Evolutionary conservation across 345 rosid genomes (phyloP).

Genomic region (Carallia pectinifolia): DNA sequence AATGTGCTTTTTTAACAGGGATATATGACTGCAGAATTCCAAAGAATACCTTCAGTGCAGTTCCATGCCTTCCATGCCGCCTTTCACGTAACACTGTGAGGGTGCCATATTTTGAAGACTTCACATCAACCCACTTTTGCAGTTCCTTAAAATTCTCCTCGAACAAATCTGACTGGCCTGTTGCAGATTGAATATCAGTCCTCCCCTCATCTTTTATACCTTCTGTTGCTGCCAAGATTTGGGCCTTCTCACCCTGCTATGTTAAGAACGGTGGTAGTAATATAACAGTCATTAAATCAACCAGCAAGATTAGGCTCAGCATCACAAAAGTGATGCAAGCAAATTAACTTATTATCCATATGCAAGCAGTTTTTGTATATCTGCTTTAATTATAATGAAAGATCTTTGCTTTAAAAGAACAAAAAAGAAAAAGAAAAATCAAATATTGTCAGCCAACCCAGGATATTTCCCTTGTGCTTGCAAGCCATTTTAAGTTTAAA

Average conservation of each 20-base stretch:
- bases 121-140: slow-evolving; percentile 85
- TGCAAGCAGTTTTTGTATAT: too few species aligned
- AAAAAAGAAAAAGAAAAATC: too few species aligned
- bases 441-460: too few species aligned
- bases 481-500: too few species aligned
- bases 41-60: slow-evolving; percentile 73
- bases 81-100: slow-evolving; percentile 73
- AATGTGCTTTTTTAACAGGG: too few species aligned
- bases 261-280: slow-evolving; percentile 6
- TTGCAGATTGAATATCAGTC: slow-evolving; percentile 28
- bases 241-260: slow-evolving; percentile 48
- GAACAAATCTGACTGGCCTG: slow-evolving; percentile 50
- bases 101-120: slow-evolving; percentile 73
- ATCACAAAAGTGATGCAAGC: background rate
- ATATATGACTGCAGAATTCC: background rate
- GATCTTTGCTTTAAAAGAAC: too few species aligned
- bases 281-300: background rate
- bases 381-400: too few species aligned
- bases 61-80: slow-evolving; percentile 65
- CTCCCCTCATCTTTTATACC: slow-evolving; percentile 38
- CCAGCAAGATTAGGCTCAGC: background rate
- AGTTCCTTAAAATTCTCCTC: slow-evolving; percentile 80
- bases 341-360: too few species aligned
- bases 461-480: too few species aligned
- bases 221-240: slow-evolving; percentile 28